Evolutionary conservation across 371 early-diverging fungal species (phyloP), one percentile per base, ranked within the genome.

Genomic region (Circinella umbellata): DNA sequence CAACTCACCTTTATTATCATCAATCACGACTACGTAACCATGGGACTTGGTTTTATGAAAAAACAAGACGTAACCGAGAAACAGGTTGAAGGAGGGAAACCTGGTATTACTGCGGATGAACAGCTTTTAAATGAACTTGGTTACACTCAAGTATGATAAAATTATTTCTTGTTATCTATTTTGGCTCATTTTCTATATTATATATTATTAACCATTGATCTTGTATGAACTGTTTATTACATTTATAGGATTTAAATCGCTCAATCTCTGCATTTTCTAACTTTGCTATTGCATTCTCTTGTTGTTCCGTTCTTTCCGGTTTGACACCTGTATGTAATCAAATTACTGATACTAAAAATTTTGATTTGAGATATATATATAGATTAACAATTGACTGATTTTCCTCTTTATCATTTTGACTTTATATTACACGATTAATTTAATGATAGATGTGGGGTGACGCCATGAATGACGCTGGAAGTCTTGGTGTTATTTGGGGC

Each of bases 401-500:
- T 42, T 42, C 11, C 42, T 6, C 42, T 14, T 36, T 55, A 17
- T 60, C 61, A 27, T 53, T n/a, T 3, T 42, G 42, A 42, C 11
- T 9, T n/a, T n/a, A n/a, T n/a, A n/a, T n/a, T n/a, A n/a, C n/a
- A n/a, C 11, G 11, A 42, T 42, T 1, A 42, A 9, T 42, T 0
- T 3, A 42, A 42, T 42, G 2, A 35, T 66, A 80, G 80, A 74
- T 90, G 74, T 89, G 81, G 76, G 86, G 87, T 15, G 84, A 82
- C 64, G 88, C 89, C 34, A 77, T 92, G 84, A 68, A 61, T 15
- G 75, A 83, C 36, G 90, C 90, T 63, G 93, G 93, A 3, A 89
- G 92, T 27, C 73, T 88, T 49, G 87, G 83, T 34, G 83, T 87
- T 17, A 88, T 90, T 47, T 93, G 90, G 90, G 91, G 91, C 11